phyloP scores from a whole-genome alignment of 2,329 filamentous ascomycete genomes.

The Exserohilum turcica region DNA sequence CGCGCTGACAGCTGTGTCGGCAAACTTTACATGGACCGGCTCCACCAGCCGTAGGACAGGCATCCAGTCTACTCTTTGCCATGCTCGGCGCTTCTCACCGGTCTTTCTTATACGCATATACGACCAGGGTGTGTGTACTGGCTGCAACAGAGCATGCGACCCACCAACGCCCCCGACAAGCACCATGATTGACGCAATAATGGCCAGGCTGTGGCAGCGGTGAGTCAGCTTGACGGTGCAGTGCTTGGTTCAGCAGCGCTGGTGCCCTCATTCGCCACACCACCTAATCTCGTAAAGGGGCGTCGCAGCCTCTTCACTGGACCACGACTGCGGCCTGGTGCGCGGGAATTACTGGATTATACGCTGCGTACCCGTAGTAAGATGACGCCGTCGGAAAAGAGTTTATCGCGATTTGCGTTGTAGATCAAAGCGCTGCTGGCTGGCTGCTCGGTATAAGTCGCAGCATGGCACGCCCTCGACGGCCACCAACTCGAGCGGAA shows the following conservation, averaged over 20 bases:
- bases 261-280: conserved; percentile 19
- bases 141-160: neutral
- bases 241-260: conserved; percentile 2
- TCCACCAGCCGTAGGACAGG: neutral
- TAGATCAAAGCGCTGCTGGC: neutral
- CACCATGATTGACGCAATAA: neutral
- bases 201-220: conserved; percentile 9
- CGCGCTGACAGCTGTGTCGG: conserved; percentile 7
- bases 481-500: conserved; percentile 6
- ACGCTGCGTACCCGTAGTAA: conserved; percentile 4
- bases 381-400: conserved; percentile 1
- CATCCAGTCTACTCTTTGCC: neutral
- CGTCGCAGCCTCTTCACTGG: conserved; percentile 8
- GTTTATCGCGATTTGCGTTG: neutral
- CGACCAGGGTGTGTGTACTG: neutral
- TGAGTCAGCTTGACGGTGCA: conserved; percentile 15
- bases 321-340: neutral
- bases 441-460: neutral
- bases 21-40: conserved; percentile 9
- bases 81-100: conserved; percentile 1
- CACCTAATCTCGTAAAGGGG: conserved; percentile 5
- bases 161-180: neutral
- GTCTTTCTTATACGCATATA: conserved; percentile 6
- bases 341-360: neutral
- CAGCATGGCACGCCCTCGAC: neutral